These are phyloP conservation scores for Meredithiella fracta DNA, from an alignment of 2,329 filamentous ascomycete species.

Conservation along the genomic window DNA sequence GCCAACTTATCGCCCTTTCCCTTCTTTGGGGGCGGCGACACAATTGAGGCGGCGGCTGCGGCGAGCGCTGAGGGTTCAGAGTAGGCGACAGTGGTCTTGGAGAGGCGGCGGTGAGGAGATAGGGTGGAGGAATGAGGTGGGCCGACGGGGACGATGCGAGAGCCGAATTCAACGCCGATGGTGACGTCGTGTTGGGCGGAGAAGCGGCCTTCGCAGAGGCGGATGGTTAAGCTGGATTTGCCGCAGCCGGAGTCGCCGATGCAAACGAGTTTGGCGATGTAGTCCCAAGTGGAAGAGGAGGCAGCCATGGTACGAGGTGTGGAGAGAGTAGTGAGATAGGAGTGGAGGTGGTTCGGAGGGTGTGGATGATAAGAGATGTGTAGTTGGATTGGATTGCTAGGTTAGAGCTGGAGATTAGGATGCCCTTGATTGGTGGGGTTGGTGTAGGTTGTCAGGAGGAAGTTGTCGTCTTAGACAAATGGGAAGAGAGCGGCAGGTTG, in stretches of 20 bases:
- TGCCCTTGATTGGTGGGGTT: background rate
- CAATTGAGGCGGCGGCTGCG: conserved; percentile 19
- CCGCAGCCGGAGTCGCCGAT: conserved; percentile 93
- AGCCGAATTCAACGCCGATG: conserved; percentile 92
- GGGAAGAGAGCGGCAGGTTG: no score
- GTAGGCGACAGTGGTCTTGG: conserved; percentile 15
- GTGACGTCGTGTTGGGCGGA: conserved; percentile 90
- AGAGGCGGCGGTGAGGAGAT: conserved; percentile 11
- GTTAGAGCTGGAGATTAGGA: background rate
- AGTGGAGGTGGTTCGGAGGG: background rate
- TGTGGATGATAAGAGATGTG: background rate
- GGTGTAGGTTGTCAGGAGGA: no score
- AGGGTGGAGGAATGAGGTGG: conserved; percentile 48
- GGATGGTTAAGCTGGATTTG: conserved; percentile 86
- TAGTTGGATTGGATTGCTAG: background rate
- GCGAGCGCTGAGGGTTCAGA: conserved; percentile 14
- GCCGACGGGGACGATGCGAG: conserved; percentile 77
- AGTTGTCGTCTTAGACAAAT: no score
- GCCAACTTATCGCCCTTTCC: conserved; percentile 17
- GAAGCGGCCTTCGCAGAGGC: conserved; percentile 92
- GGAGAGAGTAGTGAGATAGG: background rate
- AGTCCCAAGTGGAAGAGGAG: conserved; percentile 70
- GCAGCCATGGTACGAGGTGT: conserved; percentile 2
- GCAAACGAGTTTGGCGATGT: conserved; percentile 96
- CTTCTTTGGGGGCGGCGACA: conserved; percentile 36